phyloP scores from a whole-genome alignment of 208 protist species.

The Acanthamoeba quina region DNA sequence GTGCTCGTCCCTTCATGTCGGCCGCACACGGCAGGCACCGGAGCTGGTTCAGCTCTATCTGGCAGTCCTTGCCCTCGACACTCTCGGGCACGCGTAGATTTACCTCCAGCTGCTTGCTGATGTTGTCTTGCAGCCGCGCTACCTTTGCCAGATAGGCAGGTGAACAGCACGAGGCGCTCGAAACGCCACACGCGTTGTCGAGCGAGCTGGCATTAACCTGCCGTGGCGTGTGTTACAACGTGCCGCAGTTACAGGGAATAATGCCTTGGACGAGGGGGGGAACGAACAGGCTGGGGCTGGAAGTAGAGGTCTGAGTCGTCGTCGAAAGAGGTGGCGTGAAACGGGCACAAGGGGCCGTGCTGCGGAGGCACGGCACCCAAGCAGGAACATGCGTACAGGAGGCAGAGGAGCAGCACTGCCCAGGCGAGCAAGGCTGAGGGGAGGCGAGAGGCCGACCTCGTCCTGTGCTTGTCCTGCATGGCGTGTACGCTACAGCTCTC shows the following conservation, averaged over 20 bases:
- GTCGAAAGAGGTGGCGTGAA: neutral
- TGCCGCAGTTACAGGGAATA: neutral
- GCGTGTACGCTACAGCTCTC: neutral
- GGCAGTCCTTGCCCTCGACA: neutral
- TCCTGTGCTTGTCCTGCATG: neutral
- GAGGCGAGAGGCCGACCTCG: neutral
- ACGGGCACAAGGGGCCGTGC: neutral
- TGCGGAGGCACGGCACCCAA: neutral
- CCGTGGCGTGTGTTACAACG: neutral
- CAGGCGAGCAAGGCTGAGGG: neutral
- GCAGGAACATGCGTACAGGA: neutral
- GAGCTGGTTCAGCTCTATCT: neutral
- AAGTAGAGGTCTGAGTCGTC: neutral
- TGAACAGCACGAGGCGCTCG: neutral
- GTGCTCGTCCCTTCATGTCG: neutral
- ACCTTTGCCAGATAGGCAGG: neutral
- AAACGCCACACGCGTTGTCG: neutral
- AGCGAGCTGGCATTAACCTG: neutral
- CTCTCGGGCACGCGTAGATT: neutral
- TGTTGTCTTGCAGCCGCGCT: neutral
- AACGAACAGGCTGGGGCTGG: neutral
- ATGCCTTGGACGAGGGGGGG: neutral
- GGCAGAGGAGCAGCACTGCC: neutral
- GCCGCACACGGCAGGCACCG: conserved; percentile 6
- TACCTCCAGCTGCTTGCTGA: neutral